These are phyloP conservation scores for Pseudocercospora cruenta DNA, from an alignment of 2,329 filamentous ascomycete species.

Conservation along the genomic window DNA sequence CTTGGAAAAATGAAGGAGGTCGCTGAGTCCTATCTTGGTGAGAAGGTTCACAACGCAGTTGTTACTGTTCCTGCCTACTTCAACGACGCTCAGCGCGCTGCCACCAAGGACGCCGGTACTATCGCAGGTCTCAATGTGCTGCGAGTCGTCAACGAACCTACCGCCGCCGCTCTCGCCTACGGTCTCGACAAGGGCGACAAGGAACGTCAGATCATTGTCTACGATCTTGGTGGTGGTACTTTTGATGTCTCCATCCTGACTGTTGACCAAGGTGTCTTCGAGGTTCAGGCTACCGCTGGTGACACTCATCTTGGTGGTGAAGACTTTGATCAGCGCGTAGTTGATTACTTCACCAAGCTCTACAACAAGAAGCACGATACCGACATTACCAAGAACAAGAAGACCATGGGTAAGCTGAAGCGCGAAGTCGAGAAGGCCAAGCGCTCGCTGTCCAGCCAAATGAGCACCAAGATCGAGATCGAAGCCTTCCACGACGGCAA, in stretches of 20 bases:
- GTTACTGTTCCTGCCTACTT: slow-evolving; percentile 98
- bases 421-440: slow-evolving; percentile 99
- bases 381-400: slow-evolving; percentile 89
- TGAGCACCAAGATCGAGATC: slow-evolving; percentile 68
- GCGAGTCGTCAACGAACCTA: slow-evolving; percentile 97
- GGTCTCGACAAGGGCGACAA: slow-evolving; percentile 91
- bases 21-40: slow-evolving; percentile 87
- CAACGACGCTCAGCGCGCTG: slow-evolving; percentile 97
- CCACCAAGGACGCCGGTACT: slow-evolving; percentile 96
- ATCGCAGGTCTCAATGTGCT: slow-evolving; percentile 96
- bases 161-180: slow-evolving; percentile 92
- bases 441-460: slow-evolving; percentile 71
- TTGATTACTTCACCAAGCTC: slow-evolving; percentile 92
- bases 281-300: slow-evolving; percentile 99
- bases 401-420: slow-evolving; percentile 99
- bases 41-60: slow-evolving; percentile 90
- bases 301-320: slow-evolving; percentile 98
- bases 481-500: slow-evolving; percentile 96
- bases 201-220: slow-evolving; percentile 89
- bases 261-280: slow-evolving; percentile 97
- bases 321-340: slow-evolving; percentile 97
- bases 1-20: slow-evolving; percentile 95
- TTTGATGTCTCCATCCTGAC: slow-evolving; percentile 98
- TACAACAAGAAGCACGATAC: slow-evolving; percentile 99
- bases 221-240: slow-evolving; percentile 97